These are phyloP conservation scores for Clarireedia sp. DNA, from an alignment of 2,329 filamentous ascomycete genomes.

Conservation along the genomic window DNA sequence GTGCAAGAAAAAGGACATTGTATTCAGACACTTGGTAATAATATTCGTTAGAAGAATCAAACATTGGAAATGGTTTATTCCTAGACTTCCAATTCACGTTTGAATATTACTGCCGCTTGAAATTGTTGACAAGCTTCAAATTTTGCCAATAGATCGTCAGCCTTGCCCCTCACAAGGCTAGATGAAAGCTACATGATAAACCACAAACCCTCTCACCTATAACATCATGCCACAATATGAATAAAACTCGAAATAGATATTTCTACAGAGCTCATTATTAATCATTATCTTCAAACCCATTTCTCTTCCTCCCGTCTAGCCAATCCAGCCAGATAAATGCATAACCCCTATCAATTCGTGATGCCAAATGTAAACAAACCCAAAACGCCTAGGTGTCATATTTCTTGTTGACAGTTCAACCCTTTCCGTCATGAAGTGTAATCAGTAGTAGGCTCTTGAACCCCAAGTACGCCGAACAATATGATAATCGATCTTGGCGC, in stretches of 20 bases:
- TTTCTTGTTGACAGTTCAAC: background rate
- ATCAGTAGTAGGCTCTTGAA: background rate
- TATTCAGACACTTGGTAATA: too few species aligned
- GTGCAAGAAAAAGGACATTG: too few species aligned
- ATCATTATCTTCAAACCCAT: slow-evolving; percentile 1
- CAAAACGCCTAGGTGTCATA: background rate
- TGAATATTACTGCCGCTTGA: too few species aligned
- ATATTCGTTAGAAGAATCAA: too few species aligned
- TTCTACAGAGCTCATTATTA: slow-evolving; percentile 1
- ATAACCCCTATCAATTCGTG: too few species aligned
- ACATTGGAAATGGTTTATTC: too few species aligned
- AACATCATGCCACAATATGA: background rate
- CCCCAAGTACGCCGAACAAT: slow-evolving; percentile 9
- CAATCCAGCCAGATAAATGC: slow-evolving; percentile 2
- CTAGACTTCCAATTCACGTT: too few species aligned
- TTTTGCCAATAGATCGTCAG: background rate
- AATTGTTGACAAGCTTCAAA: too few species aligned
- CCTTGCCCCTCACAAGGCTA: background rate
- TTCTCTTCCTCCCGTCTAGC: background rate
- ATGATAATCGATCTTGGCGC: slow-evolving; percentile 5
- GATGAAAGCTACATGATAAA: background rate
- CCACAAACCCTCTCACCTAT: too few species aligned
- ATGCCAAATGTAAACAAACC: too few species aligned
- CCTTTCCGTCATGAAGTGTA: background rate
- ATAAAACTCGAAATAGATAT: background rate